A percentile compares a stretch with the other conserved stretches of the same genome.
These are phyloP conservation scores for Salix suchowensis DNA, from an alignment of 345 rosid species.

Conservation along the genomic window DNA sequence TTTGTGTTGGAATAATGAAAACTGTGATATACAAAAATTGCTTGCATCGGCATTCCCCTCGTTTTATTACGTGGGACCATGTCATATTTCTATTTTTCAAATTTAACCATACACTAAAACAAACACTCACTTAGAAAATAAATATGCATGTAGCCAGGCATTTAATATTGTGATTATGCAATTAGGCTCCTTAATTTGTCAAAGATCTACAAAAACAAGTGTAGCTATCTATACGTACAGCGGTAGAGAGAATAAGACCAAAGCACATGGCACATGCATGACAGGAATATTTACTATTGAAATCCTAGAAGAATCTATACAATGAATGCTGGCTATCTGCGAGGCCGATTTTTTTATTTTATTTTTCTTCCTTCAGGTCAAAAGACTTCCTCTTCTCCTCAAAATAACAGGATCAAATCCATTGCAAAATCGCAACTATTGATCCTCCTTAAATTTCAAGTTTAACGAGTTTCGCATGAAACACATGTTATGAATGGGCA, in stretches of 20 bases:
- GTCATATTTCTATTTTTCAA: too few species aligned
- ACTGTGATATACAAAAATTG: too few species aligned
- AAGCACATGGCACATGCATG: neutral
- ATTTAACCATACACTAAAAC: too few species aligned
- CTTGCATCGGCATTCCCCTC: too few species aligned
- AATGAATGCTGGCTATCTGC: neutral
- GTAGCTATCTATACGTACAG: neutral
- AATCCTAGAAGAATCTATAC: neutral
- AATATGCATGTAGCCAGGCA: too few species aligned
- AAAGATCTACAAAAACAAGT: neutral
- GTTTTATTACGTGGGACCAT: too few species aligned
- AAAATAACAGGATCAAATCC: neutral
- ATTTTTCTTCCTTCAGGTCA: neutral
- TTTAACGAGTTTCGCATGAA: too few species aligned
- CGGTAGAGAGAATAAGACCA: neutral
- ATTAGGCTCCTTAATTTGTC: neutral
- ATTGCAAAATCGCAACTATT: neutral
- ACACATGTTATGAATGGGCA: too few species aligned
- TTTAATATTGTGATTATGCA: neutral
- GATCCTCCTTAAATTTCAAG: too few species aligned
- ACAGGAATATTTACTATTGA: neutral
- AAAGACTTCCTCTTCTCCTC: neutral
- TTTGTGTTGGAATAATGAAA: too few species aligned
- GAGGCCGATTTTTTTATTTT: too few species aligned
- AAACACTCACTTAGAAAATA: too few species aligned